Conservation (phyloP, 345 rosid species). For the Eutrema japonicum region DNA sequence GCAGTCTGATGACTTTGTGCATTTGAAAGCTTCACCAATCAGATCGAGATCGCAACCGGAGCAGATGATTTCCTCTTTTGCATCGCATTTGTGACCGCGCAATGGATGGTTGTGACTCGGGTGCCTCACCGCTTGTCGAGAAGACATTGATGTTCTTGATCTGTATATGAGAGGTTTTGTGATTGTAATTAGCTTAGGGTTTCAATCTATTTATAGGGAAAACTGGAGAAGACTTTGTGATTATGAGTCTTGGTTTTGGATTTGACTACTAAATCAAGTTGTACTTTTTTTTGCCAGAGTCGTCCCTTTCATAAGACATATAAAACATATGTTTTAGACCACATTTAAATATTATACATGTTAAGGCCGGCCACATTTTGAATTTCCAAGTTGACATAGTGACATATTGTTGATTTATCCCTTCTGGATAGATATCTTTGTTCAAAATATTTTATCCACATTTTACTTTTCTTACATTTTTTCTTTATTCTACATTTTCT, state of each 20-base stretch:
- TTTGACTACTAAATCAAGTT: constrained; percentile 26
- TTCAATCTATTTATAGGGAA: constrained; percentile 11
- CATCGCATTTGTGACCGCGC: constrained; percentile 24
- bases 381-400: too few species aligned
- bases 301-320: too few species aligned
- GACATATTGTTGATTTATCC: too few species aligned
- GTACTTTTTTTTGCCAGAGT: not conserved
- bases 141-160: constrained; percentile 29
- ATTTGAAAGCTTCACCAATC: constrained; percentile 38
- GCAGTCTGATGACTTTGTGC: constrained; percentile 32
- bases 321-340: too few species aligned
- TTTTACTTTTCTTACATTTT: too few species aligned
- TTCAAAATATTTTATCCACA: too few species aligned
- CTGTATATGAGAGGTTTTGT: constrained; percentile 15
- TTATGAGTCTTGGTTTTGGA: constrained; percentile 11
- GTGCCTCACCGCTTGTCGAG: constrained; percentile 29
- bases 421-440: too few species aligned
- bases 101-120: constrained; percentile 39
- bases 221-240: constrained; percentile 2
- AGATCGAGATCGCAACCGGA: constrained; percentile 37
- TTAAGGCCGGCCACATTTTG: too few species aligned
- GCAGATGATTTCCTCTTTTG: constrained; percentile 29
- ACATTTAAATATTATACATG: too few species aligned
- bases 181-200: constrained; percentile 1
- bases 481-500: too few species aligned